Evolutionary conservation across 176 grass and related monocot species (phyloP).

Genomic region (barley (Hordeum vulgare)): MorexV3_pseudomolecules_assembly NC_058520.1:490986746-490987245

Average conservation of each 20-base stretch:
- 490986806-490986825: too few relatives aligned
- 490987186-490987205: conserved; percentile 54
- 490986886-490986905: too few relatives aligned
- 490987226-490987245: conserved; percentile 20
- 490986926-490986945: too few relatives aligned
- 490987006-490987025: conserved; percentile 35
- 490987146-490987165: conserved; percentile 11
- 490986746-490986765: too few relatives aligned
- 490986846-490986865: too few relatives aligned
- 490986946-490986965: too few relatives aligned
- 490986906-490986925: too few relatives aligned
- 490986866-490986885: too few relatives aligned
- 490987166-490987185: conserved; percentile 49
- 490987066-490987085: neutral
- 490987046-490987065: conserved; percentile 29
- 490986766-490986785: too few relatives aligned
- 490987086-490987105: neutral
- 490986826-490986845: too few relatives aligned
- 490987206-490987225: conserved; percentile 42
- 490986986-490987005: conserved; percentile 15
- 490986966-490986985: neutral
- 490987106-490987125: neutral
- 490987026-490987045: conserved; percentile 45
- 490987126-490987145: neutral
- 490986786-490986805: too few relatives aligned